A percentile compares a stretch with the other conserved stretches of the same genome.
Evolutionary conservation across 495 filamentous ascomycete genomes (phyloP).

Genomic region (Pyronema domesticum): DNA sequence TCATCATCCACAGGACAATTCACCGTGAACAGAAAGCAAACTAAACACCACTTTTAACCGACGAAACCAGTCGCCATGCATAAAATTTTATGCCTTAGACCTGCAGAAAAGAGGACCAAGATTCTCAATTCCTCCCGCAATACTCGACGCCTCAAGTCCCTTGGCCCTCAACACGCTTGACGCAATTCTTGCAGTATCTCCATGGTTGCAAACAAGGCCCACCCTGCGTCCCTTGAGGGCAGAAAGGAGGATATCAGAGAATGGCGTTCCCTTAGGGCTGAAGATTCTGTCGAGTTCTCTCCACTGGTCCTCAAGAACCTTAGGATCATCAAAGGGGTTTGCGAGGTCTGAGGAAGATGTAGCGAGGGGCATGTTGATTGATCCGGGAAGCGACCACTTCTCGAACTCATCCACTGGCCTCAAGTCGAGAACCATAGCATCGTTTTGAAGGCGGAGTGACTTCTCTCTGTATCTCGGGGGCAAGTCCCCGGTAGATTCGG

Average conservation of each 20-base stretch:
- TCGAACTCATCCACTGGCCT: constrained; percentile 28
- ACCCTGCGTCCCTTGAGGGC: constrained; percentile 26
- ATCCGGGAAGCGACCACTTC: constrained; percentile 31
- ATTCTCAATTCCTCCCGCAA: constrained; percentile 29
- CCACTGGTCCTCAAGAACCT: constrained; percentile 32
- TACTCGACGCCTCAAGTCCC: constrained; percentile 33
- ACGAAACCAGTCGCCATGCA: no score
- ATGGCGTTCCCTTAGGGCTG: constrained; percentile 14
- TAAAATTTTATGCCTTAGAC: neutral
- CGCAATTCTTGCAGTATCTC: constrained; percentile 36
- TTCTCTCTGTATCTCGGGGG: constrained; percentile 9
- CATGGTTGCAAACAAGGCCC: constrained; percentile 36
- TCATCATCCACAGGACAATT: no score
- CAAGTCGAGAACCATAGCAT: constrained; percentile 28
- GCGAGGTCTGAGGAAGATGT: constrained; percentile 8
- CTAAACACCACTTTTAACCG: no score
- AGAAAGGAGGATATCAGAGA: constrained; percentile 12
- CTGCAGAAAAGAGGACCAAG: neutral
- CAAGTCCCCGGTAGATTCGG: constrained; percentile 28
- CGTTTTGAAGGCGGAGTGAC: constrained; percentile 8
- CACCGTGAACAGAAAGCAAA: no score
- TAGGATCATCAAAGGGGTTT: constrained; percentile 32
- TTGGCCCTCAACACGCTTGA: constrained; percentile 36
- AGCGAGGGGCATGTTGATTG: constrained; percentile 32
- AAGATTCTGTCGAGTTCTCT: constrained; percentile 30